Evolutionary conservation across 208 protist species (phyloP).

Genomic region (Crithidia sp.): DNA sequence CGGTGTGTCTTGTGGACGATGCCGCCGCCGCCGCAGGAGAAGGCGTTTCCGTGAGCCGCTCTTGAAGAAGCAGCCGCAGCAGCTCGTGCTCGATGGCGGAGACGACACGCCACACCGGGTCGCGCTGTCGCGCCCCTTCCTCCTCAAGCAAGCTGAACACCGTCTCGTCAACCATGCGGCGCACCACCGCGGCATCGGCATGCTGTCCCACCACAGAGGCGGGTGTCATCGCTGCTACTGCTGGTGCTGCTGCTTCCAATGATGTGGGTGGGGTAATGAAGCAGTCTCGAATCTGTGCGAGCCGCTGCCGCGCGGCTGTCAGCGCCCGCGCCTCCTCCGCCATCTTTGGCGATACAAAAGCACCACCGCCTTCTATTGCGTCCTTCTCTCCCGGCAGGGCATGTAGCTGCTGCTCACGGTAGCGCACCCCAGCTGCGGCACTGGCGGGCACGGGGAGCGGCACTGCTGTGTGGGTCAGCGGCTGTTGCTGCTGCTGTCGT

Average conservation of each 20-base stretch:
- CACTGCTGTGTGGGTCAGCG: background rate
- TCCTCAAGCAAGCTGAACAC: slow-evolving; percentile 13
- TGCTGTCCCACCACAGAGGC: background rate
- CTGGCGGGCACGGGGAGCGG: background rate
- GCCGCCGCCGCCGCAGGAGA: background rate
- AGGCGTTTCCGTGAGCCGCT: background rate
- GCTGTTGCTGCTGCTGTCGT: background rate
- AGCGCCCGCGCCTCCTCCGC: slow-evolving; percentile 50
- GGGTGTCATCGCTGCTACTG: slow-evolving; percentile 3
- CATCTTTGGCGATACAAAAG: slow-evolving; percentile 32
- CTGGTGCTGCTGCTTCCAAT: background rate
- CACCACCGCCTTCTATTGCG: background rate
- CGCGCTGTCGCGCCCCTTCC: background rate
- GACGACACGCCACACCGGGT: slow-evolving; percentile 23
- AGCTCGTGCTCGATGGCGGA: slow-evolving; percentile 26
- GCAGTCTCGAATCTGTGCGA: slow-evolving; percentile 39
- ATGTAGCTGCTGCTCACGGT: slow-evolving; percentile 20
- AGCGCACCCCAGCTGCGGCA: slow-evolving; percentile 15
- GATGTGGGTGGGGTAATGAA: slow-evolving; percentile 13
- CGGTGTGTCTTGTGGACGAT: background rate
- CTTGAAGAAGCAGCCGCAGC: slow-evolving; percentile 18
- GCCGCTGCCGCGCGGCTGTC: slow-evolving; percentile 43
- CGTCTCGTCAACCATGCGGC: background rate
- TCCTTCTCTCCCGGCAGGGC: background rate
- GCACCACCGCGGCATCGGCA: background rate